These are phyloP conservation scores for Massariosphaeria phaeospora DNA, from an alignment of 495 filamentous ascomycete species.

Conservation along the genomic window DNA sequence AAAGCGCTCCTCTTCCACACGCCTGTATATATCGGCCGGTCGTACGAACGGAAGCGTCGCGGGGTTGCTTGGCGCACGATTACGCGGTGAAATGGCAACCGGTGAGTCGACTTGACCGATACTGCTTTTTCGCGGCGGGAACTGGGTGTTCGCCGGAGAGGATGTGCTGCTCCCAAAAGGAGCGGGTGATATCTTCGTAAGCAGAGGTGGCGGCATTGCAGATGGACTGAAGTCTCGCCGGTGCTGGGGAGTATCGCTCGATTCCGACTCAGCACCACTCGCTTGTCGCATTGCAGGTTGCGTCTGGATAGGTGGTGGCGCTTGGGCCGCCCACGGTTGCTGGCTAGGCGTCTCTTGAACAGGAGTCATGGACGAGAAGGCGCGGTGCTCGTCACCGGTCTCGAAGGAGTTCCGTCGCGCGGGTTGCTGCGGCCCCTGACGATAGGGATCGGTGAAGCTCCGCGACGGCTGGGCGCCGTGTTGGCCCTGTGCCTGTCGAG, in stretches of 20 bases:
- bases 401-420: conserved; percentile 47
- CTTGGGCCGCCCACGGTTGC: conserved; percentile 5
- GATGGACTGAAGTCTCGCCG: conserved; percentile 41
- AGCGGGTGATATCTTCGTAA: conserved; percentile 29
- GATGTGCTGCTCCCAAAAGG: conserved; percentile 11
- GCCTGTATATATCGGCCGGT: conserved; percentile 74
- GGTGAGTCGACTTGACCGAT: conserved; percentile 43
- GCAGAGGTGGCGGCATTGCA: conserved; percentile 37
- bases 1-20: conserved; percentile 62
- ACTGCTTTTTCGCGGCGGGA: conserved; percentile 59
- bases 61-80: conserved; percentile 28
- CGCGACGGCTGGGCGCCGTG: conserved; percentile 16
- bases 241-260: conserved; percentile 32
- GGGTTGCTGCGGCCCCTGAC: conserved; percentile 25
- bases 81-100: conserved; percentile 22
- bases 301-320: too few species aligned
- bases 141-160: conserved; percentile 31
- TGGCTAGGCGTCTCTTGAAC: conserved; percentile 7
- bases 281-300: conserved; percentile 14
- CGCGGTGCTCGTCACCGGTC: conserved; percentile 44
- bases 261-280: conserved; percentile 28
- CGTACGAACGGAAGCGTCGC: conserved; percentile 61
- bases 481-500: conserved; percentile 41
- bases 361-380: conserved; percentile 36
- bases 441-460: conserved; percentile 35